Evolutionary conservation across 352 stramenopile species (phyloP), one percentile per base, ranked within the genome.

Genomic region (Halophytophthora polymorphica): DNA sequence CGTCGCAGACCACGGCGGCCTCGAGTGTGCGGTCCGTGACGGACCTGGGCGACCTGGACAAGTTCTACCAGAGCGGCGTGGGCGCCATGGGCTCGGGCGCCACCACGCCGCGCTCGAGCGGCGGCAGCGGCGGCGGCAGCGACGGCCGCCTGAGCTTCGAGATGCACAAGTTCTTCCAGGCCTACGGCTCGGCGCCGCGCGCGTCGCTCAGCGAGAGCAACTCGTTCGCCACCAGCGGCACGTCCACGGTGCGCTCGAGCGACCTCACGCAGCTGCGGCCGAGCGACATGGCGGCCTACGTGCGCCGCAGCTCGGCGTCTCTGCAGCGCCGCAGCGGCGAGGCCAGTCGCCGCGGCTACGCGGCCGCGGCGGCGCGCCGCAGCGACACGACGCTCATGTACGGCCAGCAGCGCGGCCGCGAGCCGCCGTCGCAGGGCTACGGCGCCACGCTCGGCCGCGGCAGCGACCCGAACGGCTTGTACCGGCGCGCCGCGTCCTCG

Each of bases 41-140:
- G 29, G 80, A 90, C 51, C 55, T 90, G 17, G 80, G 80, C 41
- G 80, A 90, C 53, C 86, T 90, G 80, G 75, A 84, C 71, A 82
- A 80, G 45, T 90, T 88, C 50, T 88, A 90, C 56, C 67, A 77
- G 49, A 79, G 61, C 48, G 54, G 62, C 6, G 43, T 63, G n/a
- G 52, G 53, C 31, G 31, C 54, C 19, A 43, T 71, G 11, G 47
- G 50, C 14, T 59, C 62, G 10, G 60, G 25, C 25, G n/a, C 61
- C 5, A 56, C 65, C 17, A 80, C 64, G 0, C 53, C 69, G 18
- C 68, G 71, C 17, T 73, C 61, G 11, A 74, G 59, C 40, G 51
- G 58, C 19, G 66, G 54, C 40, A 70, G 65, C 18, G 66, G 59
- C 40, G 51, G 58, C 19, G 66, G 54, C 40, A 70, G 65, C 18